These are phyloP conservation scores for Besnoitia besnoiti DNA, from an alignment of 169 alveolate genomes.

Conservation along the genomic window DNA sequence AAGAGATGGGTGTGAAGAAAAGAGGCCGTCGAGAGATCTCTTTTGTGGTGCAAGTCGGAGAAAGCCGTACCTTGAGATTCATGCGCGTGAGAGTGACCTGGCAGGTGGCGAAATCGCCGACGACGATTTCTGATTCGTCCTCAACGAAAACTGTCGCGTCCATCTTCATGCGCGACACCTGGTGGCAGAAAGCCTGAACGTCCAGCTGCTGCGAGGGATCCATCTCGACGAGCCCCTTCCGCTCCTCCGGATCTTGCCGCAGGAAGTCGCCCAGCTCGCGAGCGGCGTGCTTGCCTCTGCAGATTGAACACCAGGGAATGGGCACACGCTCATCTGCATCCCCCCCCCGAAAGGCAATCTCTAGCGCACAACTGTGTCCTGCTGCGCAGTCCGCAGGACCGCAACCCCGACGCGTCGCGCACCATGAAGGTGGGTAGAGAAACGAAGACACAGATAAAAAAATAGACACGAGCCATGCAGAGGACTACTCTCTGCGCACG, in stretches of 20 bases:
- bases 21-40: background rate
- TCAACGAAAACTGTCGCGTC: slow-evolving; percentile 83
- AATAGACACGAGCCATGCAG: too few species aligned
- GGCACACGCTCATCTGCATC: background rate
- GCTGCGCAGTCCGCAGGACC: too few species aligned
- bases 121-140: slow-evolving; percentile 85
- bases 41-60: background rate
- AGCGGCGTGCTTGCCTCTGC: slow-evolving; percentile 82
- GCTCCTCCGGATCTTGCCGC: slow-evolving; percentile 78
- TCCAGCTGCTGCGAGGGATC: slow-evolving; percentile 79
- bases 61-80: slow-evolving; percentile 73
- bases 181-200: slow-evolving; percentile 83
- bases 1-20: too few species aligned
- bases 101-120: slow-evolving; percentile 88
- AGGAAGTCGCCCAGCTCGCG: slow-evolving; percentile 83
- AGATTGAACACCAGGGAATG: slow-evolving; percentile 17
- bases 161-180: slow-evolving; percentile 80
- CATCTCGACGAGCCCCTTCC: slow-evolving; percentile 85
- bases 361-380: too few species aligned
- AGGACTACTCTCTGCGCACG: too few species aligned
- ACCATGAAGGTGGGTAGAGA: too few species aligned
- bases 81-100: slow-evolving; percentile 80
- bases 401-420: too few species aligned
- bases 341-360: background rate
- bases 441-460: too few species aligned